phyloP scores from a whole-genome alignment of 331 rosid species.

The Rosa hybrid region DNA sequence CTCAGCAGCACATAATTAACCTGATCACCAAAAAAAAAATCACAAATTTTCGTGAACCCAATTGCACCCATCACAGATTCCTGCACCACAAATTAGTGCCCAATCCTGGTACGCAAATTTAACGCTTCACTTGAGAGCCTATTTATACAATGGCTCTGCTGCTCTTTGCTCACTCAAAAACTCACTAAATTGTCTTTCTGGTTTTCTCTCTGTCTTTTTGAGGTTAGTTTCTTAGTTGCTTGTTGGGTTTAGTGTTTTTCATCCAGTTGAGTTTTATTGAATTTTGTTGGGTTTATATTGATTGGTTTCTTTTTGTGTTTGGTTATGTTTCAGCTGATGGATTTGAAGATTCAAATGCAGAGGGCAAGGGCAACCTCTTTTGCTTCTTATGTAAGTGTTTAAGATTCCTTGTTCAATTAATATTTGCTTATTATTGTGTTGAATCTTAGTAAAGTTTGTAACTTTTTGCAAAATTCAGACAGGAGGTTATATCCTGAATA shows the following conservation, averaged over 20 bases:
- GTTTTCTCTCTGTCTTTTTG: not conserved
- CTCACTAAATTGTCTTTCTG: not conserved
- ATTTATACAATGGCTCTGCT: not conserved
- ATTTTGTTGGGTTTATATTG: conserved; percentile 1
- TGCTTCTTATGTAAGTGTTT: conserved; percentile 22
- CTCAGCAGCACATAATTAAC: conserved; percentile 1
- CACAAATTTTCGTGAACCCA: conserved; percentile 10
- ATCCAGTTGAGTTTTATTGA: not conserved
- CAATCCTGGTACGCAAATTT: not conserved
- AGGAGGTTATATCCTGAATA: not conserved
- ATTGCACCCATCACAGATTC: not conserved
- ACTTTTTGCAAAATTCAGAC: not conserved
- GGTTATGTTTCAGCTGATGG: conserved; percentile 11
- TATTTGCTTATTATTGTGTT: not conserved
- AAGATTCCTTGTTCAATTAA: not conserved
- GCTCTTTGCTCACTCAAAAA: not conserved
- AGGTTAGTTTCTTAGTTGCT: not conserved
- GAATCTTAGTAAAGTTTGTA: not conserved
- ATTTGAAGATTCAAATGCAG: conserved; percentile 6
- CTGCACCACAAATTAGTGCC: not conserved
- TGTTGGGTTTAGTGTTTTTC: not conserved
- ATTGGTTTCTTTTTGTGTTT: not conserved
- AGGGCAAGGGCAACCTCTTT: conserved; percentile 14
- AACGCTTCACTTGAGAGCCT: not conserved
- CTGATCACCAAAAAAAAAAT: not conserved